Conservation (phyloP, 768 basidiomycete species). For the Rhizopogon rudus region DNA sequence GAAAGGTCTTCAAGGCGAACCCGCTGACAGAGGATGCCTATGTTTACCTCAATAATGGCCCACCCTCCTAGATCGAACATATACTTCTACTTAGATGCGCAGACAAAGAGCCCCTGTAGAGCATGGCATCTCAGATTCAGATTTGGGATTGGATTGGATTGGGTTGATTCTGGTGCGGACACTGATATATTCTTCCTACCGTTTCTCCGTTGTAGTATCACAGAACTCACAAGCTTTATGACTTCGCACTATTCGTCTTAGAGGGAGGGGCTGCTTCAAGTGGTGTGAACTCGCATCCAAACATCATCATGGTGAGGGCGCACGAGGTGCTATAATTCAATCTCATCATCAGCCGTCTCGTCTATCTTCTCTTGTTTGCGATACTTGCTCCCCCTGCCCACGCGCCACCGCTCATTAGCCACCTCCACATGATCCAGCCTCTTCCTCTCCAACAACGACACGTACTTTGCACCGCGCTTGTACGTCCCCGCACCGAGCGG, state of each 20-base stretch:
- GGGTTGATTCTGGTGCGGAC: background rate
- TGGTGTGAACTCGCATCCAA: too few relatives aligned
- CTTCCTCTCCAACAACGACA: constrained; percentile 60
- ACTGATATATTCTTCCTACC: constrained; percentile 8
- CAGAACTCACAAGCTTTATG: background rate
- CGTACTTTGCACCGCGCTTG: too few relatives aligned
- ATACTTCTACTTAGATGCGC: background rate
- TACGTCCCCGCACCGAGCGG: constrained; percentile 38
- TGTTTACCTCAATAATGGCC: constrained; percentile 56
- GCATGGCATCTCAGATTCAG: background rate
- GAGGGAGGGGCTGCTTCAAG: too few relatives aligned
- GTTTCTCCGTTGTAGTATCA: background rate
- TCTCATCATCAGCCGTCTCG: constrained; percentile 5
- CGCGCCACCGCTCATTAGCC: constrained; percentile 75
- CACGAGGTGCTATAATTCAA: background rate
- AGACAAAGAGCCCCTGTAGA: background rate
- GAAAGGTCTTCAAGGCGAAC: too few relatives aligned
- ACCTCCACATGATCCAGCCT: constrained; percentile 68
- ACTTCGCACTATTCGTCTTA: too few relatives aligned
- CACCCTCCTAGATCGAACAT: constrained; percentile 13
- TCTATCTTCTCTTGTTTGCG: background rate
- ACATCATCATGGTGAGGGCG: too few relatives aligned
- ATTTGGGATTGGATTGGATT: too few relatives aligned
- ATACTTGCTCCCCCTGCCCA: constrained; percentile 51
- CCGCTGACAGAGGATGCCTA: constrained; percentile 78